Evolutionary conservation across 2,329 filamentous ascomycete species (phyloP).

Genomic region (Fusarium sacchari): DNA sequence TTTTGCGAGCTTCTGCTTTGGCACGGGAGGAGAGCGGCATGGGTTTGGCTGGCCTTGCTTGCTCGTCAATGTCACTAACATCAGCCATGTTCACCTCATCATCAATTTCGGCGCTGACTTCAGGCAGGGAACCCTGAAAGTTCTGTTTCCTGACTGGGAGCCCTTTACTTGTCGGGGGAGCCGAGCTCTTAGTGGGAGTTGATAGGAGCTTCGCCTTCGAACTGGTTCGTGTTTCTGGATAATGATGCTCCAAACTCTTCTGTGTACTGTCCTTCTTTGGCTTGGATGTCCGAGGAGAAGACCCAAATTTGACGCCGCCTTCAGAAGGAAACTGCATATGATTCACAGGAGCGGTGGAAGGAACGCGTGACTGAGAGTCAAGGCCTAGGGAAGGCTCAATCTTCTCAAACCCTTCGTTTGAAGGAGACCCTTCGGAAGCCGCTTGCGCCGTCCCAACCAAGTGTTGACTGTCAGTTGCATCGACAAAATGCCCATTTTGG

Average conservation of each 20-base stretch:
- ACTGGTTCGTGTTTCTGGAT: neutral
- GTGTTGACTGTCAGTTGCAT: neutral
- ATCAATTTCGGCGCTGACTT: neutral
- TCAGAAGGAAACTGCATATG: neutral
- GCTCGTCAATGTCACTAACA: slow-evolving; percentile 13
- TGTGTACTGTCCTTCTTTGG: neutral
- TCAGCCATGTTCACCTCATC: slow-evolving; percentile 19
- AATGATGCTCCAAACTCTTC: slow-evolving; percentile 1
- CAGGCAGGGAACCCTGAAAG: neutral
- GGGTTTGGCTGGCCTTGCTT: neutral
- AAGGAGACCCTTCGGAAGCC: neutral
- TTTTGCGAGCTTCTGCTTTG: slow-evolving; percentile 17
- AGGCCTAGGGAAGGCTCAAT: neutral
- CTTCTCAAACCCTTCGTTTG: neutral
- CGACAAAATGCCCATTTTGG: neutral
- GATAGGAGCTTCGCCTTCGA: neutral
- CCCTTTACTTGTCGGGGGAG: slow-evolving; percentile 1
- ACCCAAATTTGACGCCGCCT: neutral
- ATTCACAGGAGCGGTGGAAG: neutral
- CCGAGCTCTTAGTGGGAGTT: neutral
- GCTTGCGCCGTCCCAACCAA: neutral
- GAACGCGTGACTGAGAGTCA: neutral
- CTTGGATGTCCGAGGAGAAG: neutral
- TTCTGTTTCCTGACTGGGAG: neutral
- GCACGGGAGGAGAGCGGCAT: neutral